Evolutionary conservation across 441 rosid genomes (phyloP), one percentile per base, ranked within the genome.

Genomic region (Erodium moschatum): DNA sequence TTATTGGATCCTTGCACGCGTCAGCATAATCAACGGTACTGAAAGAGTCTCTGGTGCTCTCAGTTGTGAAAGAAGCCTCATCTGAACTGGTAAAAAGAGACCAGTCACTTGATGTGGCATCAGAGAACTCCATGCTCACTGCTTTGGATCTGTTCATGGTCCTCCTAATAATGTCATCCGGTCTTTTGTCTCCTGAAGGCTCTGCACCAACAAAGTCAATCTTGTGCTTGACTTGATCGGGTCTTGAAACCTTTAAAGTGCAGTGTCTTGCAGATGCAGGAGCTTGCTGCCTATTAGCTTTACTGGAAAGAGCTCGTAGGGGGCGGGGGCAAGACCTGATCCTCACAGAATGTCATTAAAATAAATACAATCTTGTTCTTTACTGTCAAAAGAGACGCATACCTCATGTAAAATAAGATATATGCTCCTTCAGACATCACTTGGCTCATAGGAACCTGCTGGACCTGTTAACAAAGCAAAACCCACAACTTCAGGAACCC

Each of bases 381-480:
- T 50, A 5, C 4, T 60, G 19, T 33, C 38, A 33, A 33, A 33
- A 33, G 38, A 33, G 38, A 35, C 31, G 46, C 54, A 68, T 85
- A 86, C 97, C 97, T 86, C 78, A 66, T 87, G 84, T 90, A 90
- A 78, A 90, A 90, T 79, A 90, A 78, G 73, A 90, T 90, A 73
- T 90, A 90, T 68, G 95, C 97, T 75, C 89, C 97, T 79, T 90
- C 97, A 5, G 92, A 90, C 97, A 90, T 90, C 78, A 90, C 97
- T 75, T 88, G 92, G 79, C 85, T 81, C 82, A 81, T 81, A 50
- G 88, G 79, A 71, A 90, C 95, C 21, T 77, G 86, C 78, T 75
- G 85, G 69, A 88, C 87, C 97, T 90, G 44, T 6, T 38, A 38
- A 6, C 5, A 38, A 38, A 38, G 44, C 44, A 6, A 38, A 6